Evolutionary conservation across 768 basidiomycete species (phyloP), one percentile per base, ranked within the genome.

Genomic region (Megacollybia marginata): DNA sequence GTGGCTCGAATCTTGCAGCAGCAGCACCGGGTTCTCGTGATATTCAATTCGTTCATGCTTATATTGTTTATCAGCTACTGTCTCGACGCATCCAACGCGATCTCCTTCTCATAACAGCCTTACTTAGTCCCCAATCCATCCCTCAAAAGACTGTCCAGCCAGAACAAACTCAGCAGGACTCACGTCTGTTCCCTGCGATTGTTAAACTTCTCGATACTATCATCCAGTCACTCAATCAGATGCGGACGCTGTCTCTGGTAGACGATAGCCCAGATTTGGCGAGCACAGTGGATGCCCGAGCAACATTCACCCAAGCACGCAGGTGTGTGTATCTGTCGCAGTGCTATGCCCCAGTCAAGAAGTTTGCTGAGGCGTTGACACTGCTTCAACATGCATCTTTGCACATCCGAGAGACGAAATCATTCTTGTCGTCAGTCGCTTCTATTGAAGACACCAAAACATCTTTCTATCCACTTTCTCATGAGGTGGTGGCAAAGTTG

Each of bases 21-120:
- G 61, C 71, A 31, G 60, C 69, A 9, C 67, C 69, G 13, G 78
- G 77, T 12, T 70, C 73, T 9, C 80, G 88, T 10, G 89, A 92
- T 60, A 80, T 90, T 20, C 78, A 85, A 31, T 92, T 93, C 57
- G 78, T 94, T 46, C 88, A 96, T 57, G 79, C 87, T 15, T 95
- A 85, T 62, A 82, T 95, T 57, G 76, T 89, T 43, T 92, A 91
- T 65, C 88, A 92, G 54, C 82, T 96, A 32, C 78, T 96, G 46
- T 82, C 89, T 16, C 79, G 84, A 47, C 88, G 94, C 9, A 92
- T 91, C 47, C 82, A 92, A 60, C 85, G 94, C 13, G 94, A 98
- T 60, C 75, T 92, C 4, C 76, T 92, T 19, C 78, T 96, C 44
- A 76, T 87, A 52, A 78, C 78, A 19, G 80, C 85, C 2, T 72